Base-by-base conservation (phyloP, 345 rosid species). In the Eucalyptus cloeziana region DNA sequence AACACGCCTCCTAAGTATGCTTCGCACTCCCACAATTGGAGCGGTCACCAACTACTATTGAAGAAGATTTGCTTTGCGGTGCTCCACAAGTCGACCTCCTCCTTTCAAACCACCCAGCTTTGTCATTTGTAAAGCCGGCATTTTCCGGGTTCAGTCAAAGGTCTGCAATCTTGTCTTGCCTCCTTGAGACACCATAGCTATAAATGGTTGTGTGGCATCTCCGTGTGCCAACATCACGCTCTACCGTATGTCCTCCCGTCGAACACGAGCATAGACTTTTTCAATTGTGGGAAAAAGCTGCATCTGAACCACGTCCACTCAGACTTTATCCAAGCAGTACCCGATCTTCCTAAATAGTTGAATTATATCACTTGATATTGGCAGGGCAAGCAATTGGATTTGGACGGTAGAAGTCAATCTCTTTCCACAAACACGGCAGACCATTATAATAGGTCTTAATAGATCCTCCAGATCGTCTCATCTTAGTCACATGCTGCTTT, bases 311-410 rank as follows among this genome's bases (percentile, higher is more conserved):
- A 58, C 2, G 30, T 58, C 2, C 13, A 25, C n/a, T 58, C 3
- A 3, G 6, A 25, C n/a, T 25, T 25, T 25, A 60, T 60, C 67
- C 7, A 25, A 25, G n/a, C 10, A 9, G 67, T 51, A 60, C 3
- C 7, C 2, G 13, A 58, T 60, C 21, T 17, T 60, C n/a, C n/a
- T 58, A 10, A 25, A 58, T 58, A 24, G n/a, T 37, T 31, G 81
- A 87, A 13, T 33, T 49, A 11, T 64, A 37, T 31, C 49, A 49
- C 49, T 83, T 81, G 11, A 10, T 22, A 4, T 3, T 50, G 3
- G 45, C 9, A 10, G 31, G 49, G 86, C 64, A 58, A 9, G 5
- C 64, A 10, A 87, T 89, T 14, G 88, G 87, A 86, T 87, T 89
- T 0, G 51, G 87, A 11, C 12, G 60, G 17, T 30, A 47, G 17